These are phyloP conservation scores for Xylaria intraflava DNA, from an alignment of 495 filamentous ascomycete genomes.

Conservation along the genomic window DNA sequence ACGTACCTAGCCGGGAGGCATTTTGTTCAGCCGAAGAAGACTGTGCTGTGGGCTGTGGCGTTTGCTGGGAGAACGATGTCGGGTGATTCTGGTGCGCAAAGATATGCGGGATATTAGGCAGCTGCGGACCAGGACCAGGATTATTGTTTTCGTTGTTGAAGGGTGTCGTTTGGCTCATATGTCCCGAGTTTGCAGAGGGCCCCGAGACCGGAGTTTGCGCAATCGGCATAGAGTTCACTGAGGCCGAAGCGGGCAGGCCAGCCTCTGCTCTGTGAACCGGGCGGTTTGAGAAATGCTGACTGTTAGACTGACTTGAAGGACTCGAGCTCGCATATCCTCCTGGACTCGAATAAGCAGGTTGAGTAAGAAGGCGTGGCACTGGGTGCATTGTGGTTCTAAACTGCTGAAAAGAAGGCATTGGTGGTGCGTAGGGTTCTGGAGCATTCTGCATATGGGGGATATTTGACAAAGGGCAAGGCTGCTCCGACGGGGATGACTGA, in stretches of 20 bases:
- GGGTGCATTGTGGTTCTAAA: conserved; percentile 7
- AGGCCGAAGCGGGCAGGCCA: background rate
- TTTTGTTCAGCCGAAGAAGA: background rate
- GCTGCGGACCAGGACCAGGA: background rate
- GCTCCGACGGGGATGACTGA: background rate
- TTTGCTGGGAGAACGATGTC: background rate
- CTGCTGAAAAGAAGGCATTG: background rate
- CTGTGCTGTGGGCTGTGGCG: background rate
- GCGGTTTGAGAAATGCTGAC: background rate
- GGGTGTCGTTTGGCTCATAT: background rate
- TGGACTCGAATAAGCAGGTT: background rate
- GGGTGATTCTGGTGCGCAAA: background rate
- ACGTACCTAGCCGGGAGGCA: background rate
- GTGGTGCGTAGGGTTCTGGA: background rate
- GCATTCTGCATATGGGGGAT: background rate
- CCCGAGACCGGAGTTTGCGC: background rate
- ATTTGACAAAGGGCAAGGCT: background rate
- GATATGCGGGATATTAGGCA: conserved; percentile 4
- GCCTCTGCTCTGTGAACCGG: background rate
- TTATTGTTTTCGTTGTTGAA: conserved; percentile 2
- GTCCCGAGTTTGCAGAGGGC: background rate
- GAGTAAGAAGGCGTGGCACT: background rate
- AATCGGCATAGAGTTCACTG: background rate
- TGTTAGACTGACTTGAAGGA: background rate
- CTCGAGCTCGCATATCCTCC: background rate